phyloP scores from a whole-genome alignment of 2,329 filamentous ascomycete species.

The Bipolaris oryzae region DNA sequence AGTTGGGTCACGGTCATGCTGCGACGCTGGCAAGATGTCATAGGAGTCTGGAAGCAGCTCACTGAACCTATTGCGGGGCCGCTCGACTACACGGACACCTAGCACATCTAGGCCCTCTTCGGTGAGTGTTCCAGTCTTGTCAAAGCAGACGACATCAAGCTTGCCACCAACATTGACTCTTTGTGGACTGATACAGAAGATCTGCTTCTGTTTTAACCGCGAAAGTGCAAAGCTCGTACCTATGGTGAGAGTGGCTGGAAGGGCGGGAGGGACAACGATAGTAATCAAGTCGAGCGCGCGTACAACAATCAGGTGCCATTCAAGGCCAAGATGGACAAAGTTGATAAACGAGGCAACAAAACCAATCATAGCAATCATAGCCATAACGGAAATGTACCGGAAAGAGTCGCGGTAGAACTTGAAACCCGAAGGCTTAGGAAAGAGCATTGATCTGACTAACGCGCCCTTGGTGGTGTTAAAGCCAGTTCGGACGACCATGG shows the following conservation, averaged over 20 bases:
- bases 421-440: conserved; percentile 97
- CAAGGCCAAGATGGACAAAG: conserved; percentile 81
- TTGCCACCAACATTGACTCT: conserved; percentile 96
- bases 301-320: conserved; percentile 89
- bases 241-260: conserved; percentile 94
- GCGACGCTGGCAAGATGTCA: conserved; percentile 62
- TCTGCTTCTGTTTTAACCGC: conserved; percentile 83
- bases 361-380: conserved; percentile 78
- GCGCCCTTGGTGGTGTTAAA: conserved; percentile 98
- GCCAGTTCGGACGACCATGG: conserved; percentile 89
- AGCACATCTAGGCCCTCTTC: conserved; percentile 95
- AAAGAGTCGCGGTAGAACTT: conserved; percentile 99
- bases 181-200: conserved; percentile 98
- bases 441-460: conserved; percentile 95
- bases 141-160: conserved; percentile 94
- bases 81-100: conserved; percentile 79
- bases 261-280: conserved; percentile 92
- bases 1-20: conserved; percentile 64
- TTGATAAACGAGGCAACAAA: conserved; percentile 93
- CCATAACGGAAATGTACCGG: conserved; percentile 98
- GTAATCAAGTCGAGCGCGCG: conserved; percentile 94
- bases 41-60: conserved; percentile 73
- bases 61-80: conserved; percentile 69
- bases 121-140: conserved; percentile 97
- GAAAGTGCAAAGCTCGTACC: conserved; percentile 93